Evolutionary conservation across 2,329 filamentous ascomycete genomes (phyloP).

Genomic region (Achaetomium macrosporum): DNA sequence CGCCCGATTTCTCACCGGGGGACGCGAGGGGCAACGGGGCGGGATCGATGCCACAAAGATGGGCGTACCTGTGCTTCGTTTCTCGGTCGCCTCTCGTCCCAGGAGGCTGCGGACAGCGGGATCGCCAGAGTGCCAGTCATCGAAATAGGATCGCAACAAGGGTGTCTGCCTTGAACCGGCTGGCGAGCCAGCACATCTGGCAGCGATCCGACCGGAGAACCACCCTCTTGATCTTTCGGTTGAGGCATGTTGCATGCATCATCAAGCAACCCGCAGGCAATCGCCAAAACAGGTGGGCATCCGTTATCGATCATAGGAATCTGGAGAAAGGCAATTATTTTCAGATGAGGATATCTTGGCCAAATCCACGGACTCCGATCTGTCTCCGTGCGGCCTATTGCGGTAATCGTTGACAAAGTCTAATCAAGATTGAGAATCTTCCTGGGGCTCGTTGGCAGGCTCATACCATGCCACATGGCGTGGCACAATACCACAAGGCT

Average conservation of each 20-base stretch:
- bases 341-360: conserved; percentile 9
- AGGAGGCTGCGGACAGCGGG: background rate
- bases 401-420: background rate
- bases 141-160: conserved; percentile 8
- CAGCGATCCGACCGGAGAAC: conserved; percentile 3
- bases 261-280: background rate
- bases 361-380: background rate
- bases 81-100: background rate
- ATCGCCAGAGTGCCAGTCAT: background rate
- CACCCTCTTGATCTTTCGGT: background rate
- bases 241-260: background rate
- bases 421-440: background rate
- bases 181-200: background rate
- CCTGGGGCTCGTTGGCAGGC: background rate
- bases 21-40: background rate
- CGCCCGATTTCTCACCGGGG: conserved; percentile 13
- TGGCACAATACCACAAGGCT: conserved; percentile 1
- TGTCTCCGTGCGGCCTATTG: background rate
- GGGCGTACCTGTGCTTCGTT: background rate
- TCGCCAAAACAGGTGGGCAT: background rate
- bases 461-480: conserved; percentile 23
- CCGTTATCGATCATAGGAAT: background rate
- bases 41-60: background rate
- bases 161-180: background rate
- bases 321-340: conserved; percentile 7